Base-by-base conservation (phyloP, 495 filamentous ascomycete species). In the Saxophila tyrrhenica region DNA sequence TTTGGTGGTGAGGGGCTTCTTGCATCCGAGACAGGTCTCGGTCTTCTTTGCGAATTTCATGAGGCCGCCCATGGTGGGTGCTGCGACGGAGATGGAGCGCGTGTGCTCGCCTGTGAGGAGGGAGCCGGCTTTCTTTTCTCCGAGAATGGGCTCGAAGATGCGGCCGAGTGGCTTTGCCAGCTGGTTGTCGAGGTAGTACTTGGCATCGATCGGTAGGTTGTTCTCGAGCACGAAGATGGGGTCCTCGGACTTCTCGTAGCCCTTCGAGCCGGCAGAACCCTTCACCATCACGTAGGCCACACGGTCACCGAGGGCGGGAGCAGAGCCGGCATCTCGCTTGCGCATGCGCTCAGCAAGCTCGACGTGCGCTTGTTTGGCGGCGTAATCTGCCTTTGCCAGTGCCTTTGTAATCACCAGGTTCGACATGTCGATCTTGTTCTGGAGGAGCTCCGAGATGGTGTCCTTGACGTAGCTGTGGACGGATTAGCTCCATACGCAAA, bases 1-100 rank as follows among this genome's bases (percentile, higher is more conserved):
- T 56, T 88, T 84, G 50, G 79, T 79, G 3, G 77, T 77, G 3
- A 99, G 77, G 1, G 92, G 94, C 67, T 94, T 95, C 74, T 96
- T 99, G 78, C 92, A 99, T 7, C 90, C 92, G 84, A 97, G 91
- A 67, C 92, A 99, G 1, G 94, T 99, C 70, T 88, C 82, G 0
- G 94, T 97, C 67, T 89, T 94, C 70, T 95, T 95, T 25, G 92
- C 78, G 63, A 97, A 99, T 69, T 94, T 95, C 94, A 97, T 99
- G 20, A 99, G 75, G 0, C 92, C 92, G 46, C 94, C 92, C 48
- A 94, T 76, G 0, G 81, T 84, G 0, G 92, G 89, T 0, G 89
- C 91, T 2, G 88, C 89, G 29, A 97, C 87, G 2, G 86, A 83
- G 65, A 99, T 89, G 52, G 84, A 77, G 11, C 92, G 85, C 1